These are phyloP conservation scores for Metschnikowia proteae DNA, from an alignment of 805 yeast species.

Conservation along the genomic window DNA sequence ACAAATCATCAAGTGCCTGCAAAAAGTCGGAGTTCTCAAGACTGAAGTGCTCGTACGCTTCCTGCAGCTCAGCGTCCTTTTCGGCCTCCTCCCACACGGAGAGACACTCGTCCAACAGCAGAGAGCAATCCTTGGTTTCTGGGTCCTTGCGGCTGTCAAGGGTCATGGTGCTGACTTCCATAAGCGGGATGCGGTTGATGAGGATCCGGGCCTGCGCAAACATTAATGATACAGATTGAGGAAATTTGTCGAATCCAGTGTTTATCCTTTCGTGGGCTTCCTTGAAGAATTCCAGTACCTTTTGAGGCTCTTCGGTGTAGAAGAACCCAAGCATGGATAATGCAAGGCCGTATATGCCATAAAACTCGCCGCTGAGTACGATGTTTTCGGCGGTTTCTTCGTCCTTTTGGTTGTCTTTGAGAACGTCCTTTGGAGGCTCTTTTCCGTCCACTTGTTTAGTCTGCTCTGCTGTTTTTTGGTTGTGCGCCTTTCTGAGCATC, in stretches of 20 bases:
- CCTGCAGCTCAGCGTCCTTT: conserved; percentile 19
- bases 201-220: conserved; percentile 55
- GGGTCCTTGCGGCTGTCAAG: conserved; percentile 30
- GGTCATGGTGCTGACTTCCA: conserved; percentile 50
- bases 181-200: conserved; percentile 56
- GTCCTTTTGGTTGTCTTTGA: not conserved
- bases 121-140: conserved; percentile 31
- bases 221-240: conserved; percentile 44
- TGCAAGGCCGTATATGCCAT: conserved; percentile 71
- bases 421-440: too few species aligned
- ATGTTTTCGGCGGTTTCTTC: conserved; percentile 11
- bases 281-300: conserved; percentile 55
- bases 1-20: conserved; percentile 59
- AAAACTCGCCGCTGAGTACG: conserved; percentile 49
- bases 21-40: conserved; percentile 49
- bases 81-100: conserved; percentile 44
- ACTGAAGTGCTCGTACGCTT: conserved; percentile 31
- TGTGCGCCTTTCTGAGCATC: conserved; percentile 47
- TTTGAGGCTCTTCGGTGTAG: conserved; percentile 41
- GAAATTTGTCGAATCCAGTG: conserved; percentile 50
- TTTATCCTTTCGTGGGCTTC: conserved; percentile 70
- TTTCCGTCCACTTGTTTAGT: too few species aligned
- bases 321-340: conserved; percentile 61
- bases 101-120: conserved; percentile 46
- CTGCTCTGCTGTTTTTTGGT: not conserved